A percentile compares a stretch with the other conserved stretches of the same genome.
phyloP scores from a whole-genome alignment of 2,329 filamentous ascomycete genomes.

The Diaporthe citri region DNA sequence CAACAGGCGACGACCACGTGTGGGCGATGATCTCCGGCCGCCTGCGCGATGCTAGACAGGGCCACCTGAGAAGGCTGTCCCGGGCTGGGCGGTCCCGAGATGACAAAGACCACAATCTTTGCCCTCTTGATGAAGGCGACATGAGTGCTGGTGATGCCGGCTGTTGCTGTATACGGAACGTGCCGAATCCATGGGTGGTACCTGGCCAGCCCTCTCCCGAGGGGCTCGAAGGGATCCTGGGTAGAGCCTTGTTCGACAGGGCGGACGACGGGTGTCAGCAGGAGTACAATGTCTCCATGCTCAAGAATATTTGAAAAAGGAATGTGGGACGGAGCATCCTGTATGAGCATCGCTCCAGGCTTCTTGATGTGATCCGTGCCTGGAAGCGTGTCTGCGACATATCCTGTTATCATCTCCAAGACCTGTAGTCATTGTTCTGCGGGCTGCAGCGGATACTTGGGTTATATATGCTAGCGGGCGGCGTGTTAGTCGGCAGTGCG shows the following conservation, averaged over 20 bases:
- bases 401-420: conserved; percentile 40
- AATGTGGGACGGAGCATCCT: conserved; percentile 60
- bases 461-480: conserved; percentile 21
- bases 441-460: conserved; percentile 5
- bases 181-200: conserved; percentile 75
- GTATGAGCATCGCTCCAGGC: conserved; percentile 48
- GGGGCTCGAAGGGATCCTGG: conserved; percentile 77
- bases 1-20: conserved; percentile 67
- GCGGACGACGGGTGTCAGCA: conserved; percentile 69
- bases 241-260: conserved; percentile 55
- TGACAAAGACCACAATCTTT: conserved; percentile 71
- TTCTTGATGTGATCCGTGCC: conserved; percentile 43
- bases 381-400: conserved; percentile 40
- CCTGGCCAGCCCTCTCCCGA: conserved; percentile 73
- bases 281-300: conserved; percentile 68
- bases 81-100: conserved; percentile 61
- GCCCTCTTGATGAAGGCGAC: conserved; percentile 72
- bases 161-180: conserved; percentile 75
- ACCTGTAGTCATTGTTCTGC: conserved; percentile 38
- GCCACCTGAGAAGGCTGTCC: conserved; percentile 66
- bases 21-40: conserved; percentile 61
- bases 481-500: conserved; percentile 31
- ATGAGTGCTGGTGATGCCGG: conserved; percentile 75
- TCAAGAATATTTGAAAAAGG: conserved; percentile 60
- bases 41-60: conserved; percentile 59